These are phyloP conservation scores for Azolla pinnata DNA, from an alignment of 75 land plant species.

Conservation along the genomic window DNA sequence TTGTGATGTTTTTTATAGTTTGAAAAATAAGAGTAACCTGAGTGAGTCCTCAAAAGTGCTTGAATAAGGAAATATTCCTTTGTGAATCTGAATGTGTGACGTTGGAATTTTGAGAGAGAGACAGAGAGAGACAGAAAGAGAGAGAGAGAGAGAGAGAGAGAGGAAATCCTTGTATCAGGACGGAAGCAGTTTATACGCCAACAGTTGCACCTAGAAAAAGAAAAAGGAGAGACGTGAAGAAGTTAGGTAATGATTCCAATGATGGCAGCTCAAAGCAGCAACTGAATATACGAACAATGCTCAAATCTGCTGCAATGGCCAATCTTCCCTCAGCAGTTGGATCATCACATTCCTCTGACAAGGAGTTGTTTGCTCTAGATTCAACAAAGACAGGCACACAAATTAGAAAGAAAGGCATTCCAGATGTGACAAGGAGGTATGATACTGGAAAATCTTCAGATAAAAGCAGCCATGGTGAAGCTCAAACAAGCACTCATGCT, in stretches of 20 bases:
- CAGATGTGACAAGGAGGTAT: too few species aligned
- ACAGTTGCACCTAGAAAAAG: constrained; percentile 11
- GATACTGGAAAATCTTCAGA: too few species aligned
- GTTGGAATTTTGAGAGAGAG: too few species aligned
- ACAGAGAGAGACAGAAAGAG: too few species aligned
- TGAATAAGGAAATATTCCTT: too few species aligned
- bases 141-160: too few species aligned
- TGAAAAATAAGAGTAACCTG: too few species aligned
- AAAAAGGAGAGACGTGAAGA: constrained; percentile 11
- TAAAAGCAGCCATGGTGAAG: too few species aligned
- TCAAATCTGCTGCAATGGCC: constrained; percentile 11
- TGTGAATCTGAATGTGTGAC: too few species aligned
- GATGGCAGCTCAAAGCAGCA: constrained; percentile 1
- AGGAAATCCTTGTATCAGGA: not conserved
- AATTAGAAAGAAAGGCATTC: constrained; percentile 6
- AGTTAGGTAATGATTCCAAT: not conserved
- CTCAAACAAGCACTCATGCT: too few species aligned
- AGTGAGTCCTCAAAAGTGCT: too few species aligned
- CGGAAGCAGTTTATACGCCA: not conserved
- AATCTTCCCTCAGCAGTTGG: constrained; percentile 4
- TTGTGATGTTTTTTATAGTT: too few species aligned
- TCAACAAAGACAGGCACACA: constrained; percentile 4
- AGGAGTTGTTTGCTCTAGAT: not conserved
- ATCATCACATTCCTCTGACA: constrained; percentile 1
- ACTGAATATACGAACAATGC: not conserved